Evolutionary conservation across 768 basidiomycete genomes (phyloP), one percentile per base, ranked within the genome.

Genomic region (Thelephora ganbajun): DNA sequence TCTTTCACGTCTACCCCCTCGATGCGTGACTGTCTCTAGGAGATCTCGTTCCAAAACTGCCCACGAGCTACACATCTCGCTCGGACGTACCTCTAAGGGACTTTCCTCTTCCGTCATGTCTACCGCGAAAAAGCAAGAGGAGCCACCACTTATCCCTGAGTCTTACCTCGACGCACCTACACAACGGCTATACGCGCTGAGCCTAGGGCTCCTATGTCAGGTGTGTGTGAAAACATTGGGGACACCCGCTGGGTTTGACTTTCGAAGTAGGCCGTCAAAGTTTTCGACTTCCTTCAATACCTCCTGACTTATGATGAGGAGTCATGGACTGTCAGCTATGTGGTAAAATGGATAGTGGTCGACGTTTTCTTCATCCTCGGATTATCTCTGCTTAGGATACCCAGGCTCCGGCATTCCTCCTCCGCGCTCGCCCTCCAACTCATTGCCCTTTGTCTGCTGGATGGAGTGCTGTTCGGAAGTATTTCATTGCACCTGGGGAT

Each of bases 111-210:
- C 45, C 34, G 30, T 49, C 49, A 49, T 55, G 45, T 47, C 50
- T 42, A 36, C 43, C 22, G 5, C 49, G 14, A 49, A 44, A 19
- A 42, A 45, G 12, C 30, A 48, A 20, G 11, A 44, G 13, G 12
- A 48, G 30, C 46, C 46, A 43, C 51, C 88, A 36, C 67, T 84
- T 34, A 79, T 94, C 45, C 76, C 88, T 26, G 82, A 87, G 61
- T 73, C 70, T 48, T 79, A 78, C 58, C 54, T 91, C 26, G 83
- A 86, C 57, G 68, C 79, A 4, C 84, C 86, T 18, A 80, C 86
- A 13, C 86, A 90, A 59, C 72, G 91, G 44, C 72, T 86, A 5
- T 88, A 92, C 56, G 73, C 74, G 52, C 68, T 88, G 39, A 83
- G 87, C 51, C 63, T 90, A 20, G 84, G 81, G 6, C 72, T 80